Percentiles rank a stretch among this genome's conserved stretches.
Evolutionary conservation across 106 monocot species (phyloP).

Genomic region (Allium fistulosum): DNA sequence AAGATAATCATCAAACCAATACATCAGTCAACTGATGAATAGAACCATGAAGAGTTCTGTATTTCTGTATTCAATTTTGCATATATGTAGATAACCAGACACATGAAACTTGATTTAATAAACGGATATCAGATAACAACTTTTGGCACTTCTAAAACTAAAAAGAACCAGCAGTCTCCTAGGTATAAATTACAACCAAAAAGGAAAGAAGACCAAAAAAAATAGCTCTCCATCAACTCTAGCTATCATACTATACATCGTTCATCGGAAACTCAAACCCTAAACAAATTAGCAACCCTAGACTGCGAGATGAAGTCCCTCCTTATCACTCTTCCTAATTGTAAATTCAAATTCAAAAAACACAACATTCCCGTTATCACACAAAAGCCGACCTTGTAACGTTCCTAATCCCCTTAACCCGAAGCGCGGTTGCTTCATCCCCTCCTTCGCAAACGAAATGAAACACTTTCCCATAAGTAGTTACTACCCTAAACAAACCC

Average conservation of each 20-base stretch:
- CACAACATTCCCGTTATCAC: neutral
- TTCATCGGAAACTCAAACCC: neutral
- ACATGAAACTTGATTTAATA: no score
- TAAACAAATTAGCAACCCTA: constrained; percentile 3
- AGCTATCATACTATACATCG: constrained; percentile 8
- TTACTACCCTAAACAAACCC: constrained; percentile 70
- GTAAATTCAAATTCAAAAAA: neutral
- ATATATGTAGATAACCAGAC: no score
- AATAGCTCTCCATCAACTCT: neutral
- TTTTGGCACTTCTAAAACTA: no score
- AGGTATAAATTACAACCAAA: no score
- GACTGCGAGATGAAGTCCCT: constrained; percentile 2
- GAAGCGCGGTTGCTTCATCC: constrained; percentile 52
- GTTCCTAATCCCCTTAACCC: constrained; percentile 72
- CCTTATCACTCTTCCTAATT: neutral
- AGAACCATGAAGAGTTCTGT: no score
- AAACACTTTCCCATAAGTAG: constrained; percentile 48
- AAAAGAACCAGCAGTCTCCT: no score
- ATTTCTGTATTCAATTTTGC: no score
- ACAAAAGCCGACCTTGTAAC: constrained; percentile 18
- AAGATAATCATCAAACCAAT: no score
- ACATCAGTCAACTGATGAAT: no score
- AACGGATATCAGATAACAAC: no score
- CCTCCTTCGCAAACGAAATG: constrained; percentile 76
- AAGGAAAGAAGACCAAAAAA: no score